Base-by-base conservation (phyloP, 108 stramenopile species). In the Epipyxis sp. region DNA sequence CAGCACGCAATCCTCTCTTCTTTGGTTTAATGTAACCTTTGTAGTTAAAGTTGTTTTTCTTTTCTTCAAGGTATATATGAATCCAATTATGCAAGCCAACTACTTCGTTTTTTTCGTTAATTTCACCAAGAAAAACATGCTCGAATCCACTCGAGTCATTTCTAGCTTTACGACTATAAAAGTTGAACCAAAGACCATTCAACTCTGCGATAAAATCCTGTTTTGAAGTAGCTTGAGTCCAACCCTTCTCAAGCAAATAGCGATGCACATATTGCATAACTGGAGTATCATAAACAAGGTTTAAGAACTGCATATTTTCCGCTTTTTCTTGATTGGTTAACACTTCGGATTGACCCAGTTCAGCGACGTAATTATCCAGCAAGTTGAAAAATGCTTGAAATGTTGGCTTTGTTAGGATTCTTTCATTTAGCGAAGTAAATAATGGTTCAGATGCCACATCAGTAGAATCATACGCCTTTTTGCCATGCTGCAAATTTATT, bases 81-180 rank as follows among this genome's bases (percentile, higher is more conserved):
- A 95, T 88, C 95, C 95, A 95, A 80, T 95, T 95, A 81, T 95
- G 95, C 76, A 95, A 89, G 0, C 95, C 95, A 27, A 82, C 76
- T 40, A 83, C 42, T 34, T 82, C 59, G 25, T 82, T 76, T 25
- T 78, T 27, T 16, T 65, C 61, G 44, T 80, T 79, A 29, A 92
- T 88, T 81, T 95, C 95, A 13, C 95, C 95, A 3, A 94, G 91
- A 78, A 95, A 95, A 10, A 94, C 93, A 76, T 95, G 95, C 59
- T 95, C 94, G 78, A 95, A 95, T 16, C 93, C 93, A 29, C 88
- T 89, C 25, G 90, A 91, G 78, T 95, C 94, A 91, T 91, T 79
- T 72, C 79, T 40, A 71, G 40, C 45, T 59, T n/a, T 25, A 61
- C 94, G 91, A 58, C 85, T 78, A 83, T 95, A 95, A 67, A 93